Evolutionary conservation across 2,329 filamentous ascomycete genomes (phyloP).

Genomic region (Colletotrichum sp.): DNA sequence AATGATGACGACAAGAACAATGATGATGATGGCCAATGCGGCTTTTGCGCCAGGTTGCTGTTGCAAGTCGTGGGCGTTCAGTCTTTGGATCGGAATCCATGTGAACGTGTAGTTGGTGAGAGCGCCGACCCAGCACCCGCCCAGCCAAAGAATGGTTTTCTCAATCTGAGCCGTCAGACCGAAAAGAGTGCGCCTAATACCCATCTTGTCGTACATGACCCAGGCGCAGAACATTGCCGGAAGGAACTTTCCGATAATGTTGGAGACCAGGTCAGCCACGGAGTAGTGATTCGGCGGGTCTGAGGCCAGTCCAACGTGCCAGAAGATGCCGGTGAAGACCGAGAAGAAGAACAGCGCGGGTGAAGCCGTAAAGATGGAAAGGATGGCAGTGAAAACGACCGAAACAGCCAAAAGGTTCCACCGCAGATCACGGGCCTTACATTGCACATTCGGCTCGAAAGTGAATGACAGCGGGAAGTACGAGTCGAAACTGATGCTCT

Average conservation of each 20-base stretch:
- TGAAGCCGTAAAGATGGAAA: slow-evolving; percentile 83
- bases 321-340: slow-evolving; percentile 82
- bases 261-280: slow-evolving; percentile 76
- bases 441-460: slow-evolving; percentile 71
- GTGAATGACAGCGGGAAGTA: slow-evolving; percentile 89
- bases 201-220: slow-evolving; percentile 86
- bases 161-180: slow-evolving; percentile 84
- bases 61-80: slow-evolving; percentile 88
- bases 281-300: slow-evolving; percentile 77
- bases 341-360: slow-evolving; percentile 85
- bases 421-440: slow-evolving; percentile 76
- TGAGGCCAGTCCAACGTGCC: slow-evolving; percentile 87
- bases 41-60: slow-evolving; percentile 89
- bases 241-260: slow-evolving; percentile 80
- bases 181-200: slow-evolving; percentile 71
- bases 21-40: slow-evolving; percentile 79
- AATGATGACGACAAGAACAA: slow-evolving; percentile 71
- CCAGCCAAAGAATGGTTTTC: slow-evolving; percentile 89
- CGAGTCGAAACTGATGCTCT: slow-evolving; percentile 80
- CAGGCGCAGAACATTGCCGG: slow-evolving; percentile 88
- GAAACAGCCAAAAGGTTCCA: slow-evolving; percentile 88
- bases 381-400: slow-evolving; percentile 74
- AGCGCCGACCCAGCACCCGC: slow-evolving; percentile 87
- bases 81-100: slow-evolving; percentile 88
- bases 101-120: slow-evolving; percentile 96